These are phyloP conservation scores for Oryza officinalis DNA, from an alignment of 176 grass and related monocot genomes.

Conservation along the genomic window DNA sequence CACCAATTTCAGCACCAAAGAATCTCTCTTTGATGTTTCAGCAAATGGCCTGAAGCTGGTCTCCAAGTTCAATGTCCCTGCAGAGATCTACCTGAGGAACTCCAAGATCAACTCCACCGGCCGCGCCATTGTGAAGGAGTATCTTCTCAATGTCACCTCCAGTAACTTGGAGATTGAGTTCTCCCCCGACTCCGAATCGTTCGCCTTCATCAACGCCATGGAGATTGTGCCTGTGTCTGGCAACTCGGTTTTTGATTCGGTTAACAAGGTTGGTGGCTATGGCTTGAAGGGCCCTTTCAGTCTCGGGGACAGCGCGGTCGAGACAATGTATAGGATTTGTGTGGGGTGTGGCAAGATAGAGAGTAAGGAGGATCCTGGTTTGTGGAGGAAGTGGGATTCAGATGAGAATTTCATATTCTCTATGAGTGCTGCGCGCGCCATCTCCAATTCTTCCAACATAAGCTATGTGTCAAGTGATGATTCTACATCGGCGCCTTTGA, in stretches of 20 bases:
- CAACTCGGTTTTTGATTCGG: slow-evolving; percentile 50
- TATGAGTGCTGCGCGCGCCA: slow-evolving; percentile 59
- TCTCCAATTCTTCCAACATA: slow-evolving; percentile 69
- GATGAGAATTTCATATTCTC: slow-evolving; percentile 80
- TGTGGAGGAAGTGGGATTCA: slow-evolving; percentile 81
- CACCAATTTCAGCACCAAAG: slow-evolving; percentile 40
- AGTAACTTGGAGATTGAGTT: slow-evolving; percentile 63
- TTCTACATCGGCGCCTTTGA: slow-evolving; percentile 55
- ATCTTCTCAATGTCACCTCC: slow-evolving; percentile 65
- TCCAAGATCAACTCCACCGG: slow-evolving; percentile 53
- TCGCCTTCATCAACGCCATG: slow-evolving; percentile 83
- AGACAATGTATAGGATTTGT: slow-evolving; percentile 91
- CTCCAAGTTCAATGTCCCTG: slow-evolving; percentile 62
- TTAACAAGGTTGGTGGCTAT: slow-evolving; percentile 70
- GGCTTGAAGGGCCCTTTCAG: slow-evolving; percentile 46
- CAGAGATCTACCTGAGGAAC: slow-evolving; percentile 54
- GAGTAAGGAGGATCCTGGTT: slow-evolving; percentile 48
- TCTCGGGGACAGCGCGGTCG: slow-evolving; percentile 51
- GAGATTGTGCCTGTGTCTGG: slow-evolving; percentile 61
- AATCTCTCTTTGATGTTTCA: slow-evolving; percentile 63
- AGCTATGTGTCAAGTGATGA: slow-evolving; percentile 63
- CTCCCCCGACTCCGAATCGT: slow-evolving; percentile 46
- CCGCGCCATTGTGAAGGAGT: slow-evolving; percentile 73
- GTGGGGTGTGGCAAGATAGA: slow-evolving; percentile 61
- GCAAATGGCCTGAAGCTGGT: slow-evolving; percentile 76